A percentile compares a stretch with the other conserved stretches of the same genome.
Conservation (phyloP, 2,329 filamentous ascomycete species). For the Verticillium klebahnii region DNA sequence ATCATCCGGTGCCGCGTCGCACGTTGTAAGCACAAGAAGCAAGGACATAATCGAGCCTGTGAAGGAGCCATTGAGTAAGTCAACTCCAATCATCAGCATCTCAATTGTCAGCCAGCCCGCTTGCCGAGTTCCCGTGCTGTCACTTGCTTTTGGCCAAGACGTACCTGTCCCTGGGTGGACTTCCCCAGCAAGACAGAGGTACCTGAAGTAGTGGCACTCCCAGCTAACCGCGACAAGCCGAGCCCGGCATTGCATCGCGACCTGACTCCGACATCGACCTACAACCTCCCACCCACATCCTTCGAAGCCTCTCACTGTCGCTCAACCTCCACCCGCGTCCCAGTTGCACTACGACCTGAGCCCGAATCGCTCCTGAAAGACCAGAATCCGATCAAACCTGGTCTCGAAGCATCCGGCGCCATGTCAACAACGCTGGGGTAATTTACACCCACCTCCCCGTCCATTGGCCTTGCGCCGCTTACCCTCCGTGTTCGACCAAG, state of each 20-base stretch:
- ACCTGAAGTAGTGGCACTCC: background rate
- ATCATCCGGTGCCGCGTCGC: background rate
- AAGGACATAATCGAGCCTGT: background rate
- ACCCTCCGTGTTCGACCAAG: background rate
- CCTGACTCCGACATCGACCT: background rate
- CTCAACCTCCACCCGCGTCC: background rate
- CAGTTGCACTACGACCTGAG: background rate
- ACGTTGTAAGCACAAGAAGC: background rate
- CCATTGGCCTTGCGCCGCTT: background rate
- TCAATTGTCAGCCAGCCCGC: background rate
- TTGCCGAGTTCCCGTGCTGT: background rate
- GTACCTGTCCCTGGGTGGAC: background rate
- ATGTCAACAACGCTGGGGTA: constrained; percentile 51
- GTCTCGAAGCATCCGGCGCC: constrained; percentile 6
- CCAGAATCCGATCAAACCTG: background rate
- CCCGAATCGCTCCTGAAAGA: background rate
- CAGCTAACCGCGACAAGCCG: background rate
- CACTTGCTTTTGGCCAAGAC: background rate
- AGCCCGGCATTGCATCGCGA: background rate
- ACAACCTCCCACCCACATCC: background rate
- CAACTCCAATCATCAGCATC: background rate
- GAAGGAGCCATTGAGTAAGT: background rate
- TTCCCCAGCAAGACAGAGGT: background rate
- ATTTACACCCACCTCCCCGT: constrained; percentile 8
- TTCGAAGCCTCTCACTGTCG: background rate